Percentiles rank a stretch among this genome's conserved stretches.
phyloP scores from a whole-genome alignment of 179 eudicot genomes.

The Carnegiea gigantea region DNA sequence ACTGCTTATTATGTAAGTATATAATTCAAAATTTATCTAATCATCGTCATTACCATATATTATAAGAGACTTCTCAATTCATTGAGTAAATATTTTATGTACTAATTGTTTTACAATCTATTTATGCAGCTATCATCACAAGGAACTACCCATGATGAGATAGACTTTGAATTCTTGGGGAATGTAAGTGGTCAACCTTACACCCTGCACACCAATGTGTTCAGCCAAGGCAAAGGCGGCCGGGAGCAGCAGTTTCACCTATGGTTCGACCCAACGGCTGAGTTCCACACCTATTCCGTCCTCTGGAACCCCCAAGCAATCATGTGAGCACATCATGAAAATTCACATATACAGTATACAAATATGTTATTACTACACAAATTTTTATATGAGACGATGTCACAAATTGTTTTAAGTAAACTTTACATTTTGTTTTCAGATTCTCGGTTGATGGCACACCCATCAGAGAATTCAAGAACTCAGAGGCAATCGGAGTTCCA shows the following conservation, averaged over 20 bases:
- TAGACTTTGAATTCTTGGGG: constrained; percentile 31
- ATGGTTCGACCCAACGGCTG: constrained; percentile 40
- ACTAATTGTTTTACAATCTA: background rate
- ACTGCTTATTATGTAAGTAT: constrained; percentile 29
- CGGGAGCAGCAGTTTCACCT: constrained; percentile 41
- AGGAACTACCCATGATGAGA: constrained; percentile 24
- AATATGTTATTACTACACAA: too few species aligned
- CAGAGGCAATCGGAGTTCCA: constrained; percentile 28
- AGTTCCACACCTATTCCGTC: constrained; percentile 41
- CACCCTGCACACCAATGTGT: constrained; percentile 30
- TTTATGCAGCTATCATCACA: constrained; percentile 24
- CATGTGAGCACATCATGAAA: constrained; percentile 22
- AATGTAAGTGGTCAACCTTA: constrained; percentile 30
- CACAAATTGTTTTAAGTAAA: too few species aligned
- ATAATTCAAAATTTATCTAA: background rate
- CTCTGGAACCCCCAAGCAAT: constrained; percentile 36
- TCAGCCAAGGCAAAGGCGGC: constrained; percentile 30
- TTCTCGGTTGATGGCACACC: constrained; percentile 39
- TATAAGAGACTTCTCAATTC: background rate
- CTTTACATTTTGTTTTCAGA: constrained; percentile 1
- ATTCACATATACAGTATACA: background rate
- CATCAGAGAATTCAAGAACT: constrained; percentile 35
- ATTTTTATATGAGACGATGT: background rate
- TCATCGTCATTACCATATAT: too few species aligned
- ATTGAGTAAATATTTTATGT: background rate